A percentile compares a stretch with the other conserved stretches of the same genome.
Evolutionary conservation across 1,284 basidiomycete species (phyloP).

Genomic region (Anthracocystis walkeri): DNA sequence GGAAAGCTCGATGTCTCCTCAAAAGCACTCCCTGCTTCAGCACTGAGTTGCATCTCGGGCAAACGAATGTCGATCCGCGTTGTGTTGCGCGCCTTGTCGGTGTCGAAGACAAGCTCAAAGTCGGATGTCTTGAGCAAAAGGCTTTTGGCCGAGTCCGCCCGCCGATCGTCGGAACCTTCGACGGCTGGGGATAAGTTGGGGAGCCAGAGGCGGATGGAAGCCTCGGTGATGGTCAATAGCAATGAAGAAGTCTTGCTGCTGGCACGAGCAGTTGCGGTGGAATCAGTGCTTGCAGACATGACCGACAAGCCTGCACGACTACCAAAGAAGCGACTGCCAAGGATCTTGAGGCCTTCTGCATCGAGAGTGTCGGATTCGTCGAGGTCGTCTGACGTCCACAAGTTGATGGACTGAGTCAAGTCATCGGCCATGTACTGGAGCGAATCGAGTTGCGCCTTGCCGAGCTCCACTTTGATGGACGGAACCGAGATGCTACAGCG

Average conservation of each 20-base stretch:
- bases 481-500: slow-evolving; percentile 38
- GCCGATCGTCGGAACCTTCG: not conserved
- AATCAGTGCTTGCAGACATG: slow-evolving; percentile 51
- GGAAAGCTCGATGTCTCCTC: slow-evolving; percentile 19
- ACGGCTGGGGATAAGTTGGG: slow-evolving; percentile 7
- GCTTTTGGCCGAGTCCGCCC: slow-evolving; percentile 15
- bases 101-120: slow-evolving; percentile 37
- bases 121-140: slow-evolving; percentile 33
- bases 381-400: slow-evolving; percentile 32
- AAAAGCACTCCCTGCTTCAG: slow-evolving; percentile 12
- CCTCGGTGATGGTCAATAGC: slow-evolving; percentile 26
- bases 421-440: slow-evolving; percentile 62
- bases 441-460: slow-evolving; percentile 52
- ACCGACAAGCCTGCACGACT: slow-evolving; percentile 45
- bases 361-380: slow-evolving; percentile 32
- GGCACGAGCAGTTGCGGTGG: slow-evolving; percentile 35
- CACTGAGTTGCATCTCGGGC: slow-evolving; percentile 30
- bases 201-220: slow-evolving; percentile 37
- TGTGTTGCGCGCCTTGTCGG: slow-evolving; percentile 39
- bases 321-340: slow-evolving; percentile 61
- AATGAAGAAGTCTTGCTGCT: slow-evolving; percentile 30
- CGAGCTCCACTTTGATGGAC: slow-evolving; percentile 35
- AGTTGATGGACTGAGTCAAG: slow-evolving; percentile 40
- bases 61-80: slow-evolving; percentile 29
- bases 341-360: slow-evolving; percentile 49